Base-by-base conservation (phyloP, 768 basidiomycete species). In the Pleurotus eryngii region DNA sequence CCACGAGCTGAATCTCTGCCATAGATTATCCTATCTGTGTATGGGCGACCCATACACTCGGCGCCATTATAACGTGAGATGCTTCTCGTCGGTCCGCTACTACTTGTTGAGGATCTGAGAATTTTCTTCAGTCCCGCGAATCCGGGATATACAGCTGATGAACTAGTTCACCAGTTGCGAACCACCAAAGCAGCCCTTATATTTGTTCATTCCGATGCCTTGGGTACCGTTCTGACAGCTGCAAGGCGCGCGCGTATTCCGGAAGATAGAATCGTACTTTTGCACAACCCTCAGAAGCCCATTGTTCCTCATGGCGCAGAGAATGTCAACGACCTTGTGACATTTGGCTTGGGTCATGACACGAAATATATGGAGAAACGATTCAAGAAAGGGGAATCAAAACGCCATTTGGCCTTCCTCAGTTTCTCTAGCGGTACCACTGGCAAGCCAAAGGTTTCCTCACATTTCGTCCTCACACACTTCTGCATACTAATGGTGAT, bases 401-500 rank as follows among this genome's bases (percentile, higher is more conserved):
- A 77, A 64, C 80, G 73, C 11, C 79, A 82, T 45, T 58, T 90
- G 12, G 88, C 89, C 4, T 84, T 89, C 62, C 71, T 90, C 55
- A 81, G 79, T 53, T 87, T 90, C 61, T 90, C 88, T 1, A 89
- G 87, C 60, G 88, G 88, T 6, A 90, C 88, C 20, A 90, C 89
- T 14, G 72, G 72, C 50, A 72, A 70, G 61, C 72, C 74, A 46
- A 74, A 78, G 68, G 77, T 74, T 42, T 18, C 43, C 18, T 6
- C 26, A 45, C 43, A 27, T 49, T 40, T 45, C n/a, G 12, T 35
- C 50, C 35, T 53, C 9, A 57, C 35, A 4, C 37, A 56, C 39
- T 39, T 18, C 42, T 48, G 43, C 48, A 26, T 7, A 30, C 39
- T 35, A 9, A 35, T 35, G 30, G 24, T 1, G 24, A 26, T 26